Conservation (phyloP, 129 eudicot species). For the sunflower (Helianthus annuus) region HanXRQr2.0-SUNRISE NC_035445.2:61853929-61854428, state of each 20-base stretch:
- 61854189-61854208: constrained; percentile 52
- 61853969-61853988: constrained; percentile 15
- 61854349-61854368: not conserved
- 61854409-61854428: not conserved
- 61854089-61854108: constrained; percentile 69
- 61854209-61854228: constrained; percentile 50
- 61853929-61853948: constrained; percentile 27
- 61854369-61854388: not conserved
- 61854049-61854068: not conserved
- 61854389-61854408: not conserved
- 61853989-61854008: constrained; percentile 23
- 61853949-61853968: constrained; percentile 26
- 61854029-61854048: constrained; percentile 3
- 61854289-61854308: not conserved
- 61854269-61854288: not conserved
- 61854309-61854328: not conserved
- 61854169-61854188: constrained; percentile 77
- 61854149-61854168: constrained; percentile 55
- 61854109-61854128: constrained; percentile 20
- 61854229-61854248: not conserved
- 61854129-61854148: constrained; percentile 27
- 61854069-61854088: constrained; percentile 69
- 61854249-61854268: not conserved
- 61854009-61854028: not conserved
- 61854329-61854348: not conserved